phyloP scores from a whole-genome alignment of 2,329 filamentous ascomycete genomes.

The Coniochaeta ligniaria region DNA sequence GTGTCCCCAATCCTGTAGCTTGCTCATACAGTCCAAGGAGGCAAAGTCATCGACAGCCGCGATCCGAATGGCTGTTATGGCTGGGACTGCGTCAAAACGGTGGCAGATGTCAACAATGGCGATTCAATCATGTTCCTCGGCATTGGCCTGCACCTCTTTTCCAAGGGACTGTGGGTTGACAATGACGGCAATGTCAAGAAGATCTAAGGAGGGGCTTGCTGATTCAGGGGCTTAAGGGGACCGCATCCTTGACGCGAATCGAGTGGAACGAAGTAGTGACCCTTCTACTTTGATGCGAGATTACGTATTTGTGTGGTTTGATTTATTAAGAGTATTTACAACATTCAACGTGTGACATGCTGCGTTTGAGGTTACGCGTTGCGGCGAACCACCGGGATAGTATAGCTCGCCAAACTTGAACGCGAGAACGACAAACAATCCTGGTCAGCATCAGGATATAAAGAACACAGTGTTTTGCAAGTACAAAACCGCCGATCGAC shows the following conservation, averaged over 20 bases:
- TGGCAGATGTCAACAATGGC: background rate
- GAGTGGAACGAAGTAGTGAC: background rate
- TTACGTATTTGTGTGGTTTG: no score
- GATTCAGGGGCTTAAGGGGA: background rate
- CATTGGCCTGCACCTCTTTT: background rate
- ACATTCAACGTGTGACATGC: no score
- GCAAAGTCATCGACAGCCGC: background rate
- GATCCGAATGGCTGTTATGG: background rate
- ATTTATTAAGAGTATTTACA: no score
- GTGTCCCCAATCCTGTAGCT: background rate
- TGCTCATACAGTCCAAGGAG: background rate
- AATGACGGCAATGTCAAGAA: background rate
- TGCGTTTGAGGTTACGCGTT: no score
- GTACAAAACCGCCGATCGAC: no score
- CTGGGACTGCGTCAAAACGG: background rate
- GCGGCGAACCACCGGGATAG: no score
- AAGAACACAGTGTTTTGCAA: no score
- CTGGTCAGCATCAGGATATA: no score
- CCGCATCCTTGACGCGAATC: background rate
- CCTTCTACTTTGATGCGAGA: no score
- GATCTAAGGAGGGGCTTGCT: background rate
- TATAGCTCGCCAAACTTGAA: no score
- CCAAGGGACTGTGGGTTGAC: background rate
- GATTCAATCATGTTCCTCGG: background rate
- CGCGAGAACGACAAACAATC: no score